Conservation (phyloP, 2,329 filamentous ascomycete species). For the Aspergillus sp. region DNA sequence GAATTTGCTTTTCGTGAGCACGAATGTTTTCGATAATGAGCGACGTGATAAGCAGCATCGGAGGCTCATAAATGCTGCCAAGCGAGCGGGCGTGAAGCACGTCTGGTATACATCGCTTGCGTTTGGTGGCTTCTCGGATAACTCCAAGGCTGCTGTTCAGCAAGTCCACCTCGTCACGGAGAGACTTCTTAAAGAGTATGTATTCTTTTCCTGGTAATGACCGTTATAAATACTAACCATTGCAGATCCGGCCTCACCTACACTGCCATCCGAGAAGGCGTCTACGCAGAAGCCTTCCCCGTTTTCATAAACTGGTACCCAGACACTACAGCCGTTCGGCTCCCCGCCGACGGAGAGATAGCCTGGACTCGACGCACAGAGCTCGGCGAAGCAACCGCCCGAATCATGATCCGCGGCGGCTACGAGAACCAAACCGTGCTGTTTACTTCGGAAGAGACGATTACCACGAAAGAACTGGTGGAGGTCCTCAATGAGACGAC, state of each 20-base stretch:
- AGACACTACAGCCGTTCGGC: slow-evolving; percentile 28
- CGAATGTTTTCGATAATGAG: slow-evolving; percentile 50
- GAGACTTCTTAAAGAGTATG: slow-evolving; percentile 46
- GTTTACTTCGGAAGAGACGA: slow-evolving; percentile 38
- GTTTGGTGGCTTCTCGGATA: slow-evolving; percentile 49
- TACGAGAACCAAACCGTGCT: slow-evolving; percentile 39
- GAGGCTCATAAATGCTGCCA: slow-evolving; percentile 56
- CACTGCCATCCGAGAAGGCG: slow-evolving; percentile 58
- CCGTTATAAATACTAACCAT: background rate
- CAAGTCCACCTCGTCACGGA: slow-evolving; percentile 60
- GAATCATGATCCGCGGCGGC: slow-evolving; percentile 46
- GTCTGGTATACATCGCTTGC: slow-evolving; percentile 62
- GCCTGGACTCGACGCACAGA: slow-evolving; percentile 55
- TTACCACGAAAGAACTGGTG: slow-evolving; percentile 37
- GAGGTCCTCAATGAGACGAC: slow-evolving; percentile 40
- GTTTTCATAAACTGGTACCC: slow-evolving; percentile 54
- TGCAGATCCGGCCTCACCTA: slow-evolving; percentile 45
- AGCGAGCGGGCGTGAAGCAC: slow-evolving; percentile 51
- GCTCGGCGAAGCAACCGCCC: slow-evolving; percentile 56
- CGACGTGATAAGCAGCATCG: slow-evolving; percentile 49
- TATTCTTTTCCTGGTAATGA: no score
- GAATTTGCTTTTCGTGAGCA: slow-evolving; percentile 59
- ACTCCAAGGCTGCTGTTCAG: slow-evolving; percentile 54
- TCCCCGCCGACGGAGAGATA: slow-evolving; percentile 45
- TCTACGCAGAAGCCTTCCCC: slow-evolving; percentile 62